These are phyloP conservation scores for Silene uniflora DNA, from an alignment of 148 eudicot species.

Conservation along the genomic window DNA sequence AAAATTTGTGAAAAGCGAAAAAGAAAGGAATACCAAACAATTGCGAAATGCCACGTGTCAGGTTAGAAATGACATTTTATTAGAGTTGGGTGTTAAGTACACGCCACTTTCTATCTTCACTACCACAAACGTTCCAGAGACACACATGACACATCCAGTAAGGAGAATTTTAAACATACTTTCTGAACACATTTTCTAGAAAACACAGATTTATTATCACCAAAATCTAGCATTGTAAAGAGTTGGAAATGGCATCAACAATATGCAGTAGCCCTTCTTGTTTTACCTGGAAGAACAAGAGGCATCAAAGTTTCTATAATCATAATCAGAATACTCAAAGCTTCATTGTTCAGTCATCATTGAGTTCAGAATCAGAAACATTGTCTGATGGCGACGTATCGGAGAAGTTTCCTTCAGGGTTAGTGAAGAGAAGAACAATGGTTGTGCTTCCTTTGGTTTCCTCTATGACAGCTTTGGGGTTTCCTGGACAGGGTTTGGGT, in stretches of 20 bases:
- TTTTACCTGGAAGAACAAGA: conserved; percentile 18
- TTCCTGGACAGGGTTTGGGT: conserved; percentile 48
- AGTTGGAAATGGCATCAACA: conserved; percentile 28
- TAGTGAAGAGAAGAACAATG: conserved; percentile 30
- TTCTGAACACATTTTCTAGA: conserved; percentile 10
- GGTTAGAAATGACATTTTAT: conserved; percentile 12
- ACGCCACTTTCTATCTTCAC: conserved; percentile 11
- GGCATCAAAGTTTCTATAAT: background rate
- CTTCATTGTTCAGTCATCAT: conserved; percentile 4
- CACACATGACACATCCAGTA: background rate
- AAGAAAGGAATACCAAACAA: background rate
- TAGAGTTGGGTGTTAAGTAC: background rate
- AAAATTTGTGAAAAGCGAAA: too few species aligned
- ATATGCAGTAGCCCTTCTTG: conserved; percentile 29
- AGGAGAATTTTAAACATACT: background rate
- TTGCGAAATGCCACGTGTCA: conserved; percentile 14
- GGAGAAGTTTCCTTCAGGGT: conserved; percentile 11
- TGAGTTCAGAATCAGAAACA: conserved; percentile 9
- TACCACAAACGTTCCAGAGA: conserved; percentile 12
- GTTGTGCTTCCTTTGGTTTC: conserved; percentile 20
- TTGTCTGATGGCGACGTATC: background rate
- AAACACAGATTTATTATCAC: too few species aligned
- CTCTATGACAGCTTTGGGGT: conserved; percentile 26
- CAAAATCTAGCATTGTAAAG: background rate
- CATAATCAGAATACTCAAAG: background rate